Conservation (phyloP, 176 grass and related monocot species). For the Zoysia pacifica region DNA sequence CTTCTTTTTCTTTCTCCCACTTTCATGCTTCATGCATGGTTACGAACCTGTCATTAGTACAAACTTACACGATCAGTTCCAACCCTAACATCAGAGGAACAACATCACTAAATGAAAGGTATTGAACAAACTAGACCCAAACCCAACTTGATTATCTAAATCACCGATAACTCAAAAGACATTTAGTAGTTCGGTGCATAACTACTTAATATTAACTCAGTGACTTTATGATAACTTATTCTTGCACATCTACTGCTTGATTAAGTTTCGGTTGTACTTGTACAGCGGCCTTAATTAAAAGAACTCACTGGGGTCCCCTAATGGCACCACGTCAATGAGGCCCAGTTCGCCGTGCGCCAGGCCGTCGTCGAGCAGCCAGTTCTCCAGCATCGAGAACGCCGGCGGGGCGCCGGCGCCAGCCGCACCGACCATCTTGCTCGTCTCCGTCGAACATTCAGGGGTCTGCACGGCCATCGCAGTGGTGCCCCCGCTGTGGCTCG, state of each 20-base stretch:
- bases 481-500: slow-evolving; percentile 42
- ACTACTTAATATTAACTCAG: background rate
- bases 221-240: slow-evolving; percentile 11
- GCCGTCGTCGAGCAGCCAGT: slow-evolving; percentile 84
- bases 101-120: slow-evolving; percentile 5
- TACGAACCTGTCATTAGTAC: slow-evolving; percentile 43
- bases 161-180: background rate
- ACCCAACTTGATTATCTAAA: slow-evolving; percentile 28
- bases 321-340: slow-evolving; percentile 66
- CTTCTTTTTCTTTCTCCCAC: slow-evolving; percentile 41
- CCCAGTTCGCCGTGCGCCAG: slow-evolving; percentile 60
- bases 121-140: slow-evolving; percentile 36
- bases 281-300: slow-evolving; percentile 43
- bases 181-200: slow-evolving; percentile 35
- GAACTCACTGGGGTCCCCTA: slow-evolving; percentile 69
- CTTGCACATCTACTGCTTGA: slow-evolving; percentile 41
- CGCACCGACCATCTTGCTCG: slow-evolving; percentile 52
- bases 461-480: slow-evolving; percentile 22
- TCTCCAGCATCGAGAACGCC: slow-evolving; percentile 79
- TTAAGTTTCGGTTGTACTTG: slow-evolving; percentile 39
- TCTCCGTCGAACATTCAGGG: slow-evolving; percentile 55
- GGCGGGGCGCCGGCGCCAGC: background rate
- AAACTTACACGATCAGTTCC: slow-evolving; percentile 46
- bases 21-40: slow-evolving; percentile 25
- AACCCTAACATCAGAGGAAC: slow-evolving; percentile 38